phyloP scores from a whole-genome alignment of 1,284 basidiomycete genomes.

The Trichosporon sp. region DNA sequence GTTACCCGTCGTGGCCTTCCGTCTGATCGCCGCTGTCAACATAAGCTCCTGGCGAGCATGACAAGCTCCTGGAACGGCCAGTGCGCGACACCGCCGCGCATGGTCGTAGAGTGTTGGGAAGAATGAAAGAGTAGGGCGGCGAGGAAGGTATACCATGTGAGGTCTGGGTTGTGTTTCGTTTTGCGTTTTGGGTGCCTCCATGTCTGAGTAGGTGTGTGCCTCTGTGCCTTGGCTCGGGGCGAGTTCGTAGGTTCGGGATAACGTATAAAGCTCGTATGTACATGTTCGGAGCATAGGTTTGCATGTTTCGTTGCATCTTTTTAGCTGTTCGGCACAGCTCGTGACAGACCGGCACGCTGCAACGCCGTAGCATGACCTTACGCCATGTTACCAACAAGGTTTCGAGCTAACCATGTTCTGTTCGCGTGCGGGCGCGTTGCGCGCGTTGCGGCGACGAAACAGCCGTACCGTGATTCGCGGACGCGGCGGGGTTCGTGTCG shows the following conservation, averaged over 20 bases:
- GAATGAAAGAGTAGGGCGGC: neutral
- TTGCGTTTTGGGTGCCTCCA: neutral
- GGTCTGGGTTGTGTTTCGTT: neutral
- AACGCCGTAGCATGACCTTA: neutral
- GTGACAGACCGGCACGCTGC: too few relatives aligned
- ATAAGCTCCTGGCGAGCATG: neutral
- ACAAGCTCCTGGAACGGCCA: neutral
- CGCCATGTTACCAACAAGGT: neutral
- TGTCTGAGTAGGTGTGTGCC: neutral
- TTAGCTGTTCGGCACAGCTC: neutral
- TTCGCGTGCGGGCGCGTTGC: too few relatives aligned
- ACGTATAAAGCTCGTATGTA: neutral
- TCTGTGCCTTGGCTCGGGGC: neutral
- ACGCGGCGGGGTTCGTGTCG: neutral
- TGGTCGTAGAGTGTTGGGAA: neutral
- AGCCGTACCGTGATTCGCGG: neutral
- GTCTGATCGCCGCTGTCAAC: neutral
- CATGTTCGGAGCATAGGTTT: neutral
- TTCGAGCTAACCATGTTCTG: neutral
- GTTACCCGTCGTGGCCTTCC: neutral
- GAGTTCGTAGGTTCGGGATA: conserved; percentile 5
- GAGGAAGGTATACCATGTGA: neutral
- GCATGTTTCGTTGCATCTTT: neutral
- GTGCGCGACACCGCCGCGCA: neutral
- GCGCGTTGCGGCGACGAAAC: neutral